Evolutionary conservation across 78 protist genomes (phyloP).

Genomic region (Dictyostelium intermedium): DNA sequence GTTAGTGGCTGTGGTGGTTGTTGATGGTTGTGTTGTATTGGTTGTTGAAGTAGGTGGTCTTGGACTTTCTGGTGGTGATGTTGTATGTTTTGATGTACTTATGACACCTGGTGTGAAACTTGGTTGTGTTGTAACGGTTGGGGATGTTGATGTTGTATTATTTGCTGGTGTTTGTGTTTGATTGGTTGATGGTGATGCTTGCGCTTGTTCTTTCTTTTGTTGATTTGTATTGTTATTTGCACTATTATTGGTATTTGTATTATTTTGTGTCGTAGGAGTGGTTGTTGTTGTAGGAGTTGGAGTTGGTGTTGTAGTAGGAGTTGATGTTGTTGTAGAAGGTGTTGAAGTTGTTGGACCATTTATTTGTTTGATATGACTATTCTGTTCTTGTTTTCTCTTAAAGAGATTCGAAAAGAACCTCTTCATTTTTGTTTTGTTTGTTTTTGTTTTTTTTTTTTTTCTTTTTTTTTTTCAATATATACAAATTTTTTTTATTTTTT

Average conservation of each 20-base stretch:
- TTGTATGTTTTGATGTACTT: slow-evolving; percentile 2
- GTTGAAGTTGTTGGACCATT: neutral
- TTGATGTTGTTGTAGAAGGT: neutral
- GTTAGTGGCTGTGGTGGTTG: neutral
- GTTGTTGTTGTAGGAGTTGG: neutral
- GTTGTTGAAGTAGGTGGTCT: neutral
- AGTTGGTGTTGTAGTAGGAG: neutral
- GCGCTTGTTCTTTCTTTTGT: neutral
- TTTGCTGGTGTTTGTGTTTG: neutral
- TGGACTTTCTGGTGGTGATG: slow-evolving; percentile 14
- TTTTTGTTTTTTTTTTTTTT: neutral
- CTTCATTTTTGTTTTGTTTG: neutral
- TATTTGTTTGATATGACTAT: neutral
- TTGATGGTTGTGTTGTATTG: neutral
- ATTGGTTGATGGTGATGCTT: neutral
- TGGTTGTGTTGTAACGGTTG: neutral
- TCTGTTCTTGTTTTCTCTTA: slow-evolving; percentile 3
- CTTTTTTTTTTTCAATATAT: neutral
- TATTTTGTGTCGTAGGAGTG: neutral
- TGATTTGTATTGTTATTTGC: neutral
- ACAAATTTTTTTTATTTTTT: neutral
- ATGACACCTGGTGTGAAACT: slow-evolving; percentile 12
- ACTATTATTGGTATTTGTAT: neutral
- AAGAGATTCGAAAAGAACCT: slow-evolving; percentile 21
- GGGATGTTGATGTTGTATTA: neutral